Base-by-base conservation (phyloP, 805 yeast species). In the Zygotorulaspora florentina region DNA sequence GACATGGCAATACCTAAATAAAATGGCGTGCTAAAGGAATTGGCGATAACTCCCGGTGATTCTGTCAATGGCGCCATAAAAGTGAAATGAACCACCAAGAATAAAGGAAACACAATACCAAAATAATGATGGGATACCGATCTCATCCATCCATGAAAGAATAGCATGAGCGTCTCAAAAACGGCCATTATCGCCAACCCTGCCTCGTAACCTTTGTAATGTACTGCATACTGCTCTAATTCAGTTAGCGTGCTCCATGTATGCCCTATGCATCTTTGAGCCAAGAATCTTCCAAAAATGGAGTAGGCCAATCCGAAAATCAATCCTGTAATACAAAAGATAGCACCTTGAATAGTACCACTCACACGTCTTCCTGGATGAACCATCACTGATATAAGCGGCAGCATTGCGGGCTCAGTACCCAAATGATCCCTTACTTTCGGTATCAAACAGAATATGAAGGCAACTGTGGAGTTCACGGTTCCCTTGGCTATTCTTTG, bases 321-420 rank as follows among this genome's bases (percentile, higher is more conserved):
- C 25, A 72, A 44, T 0, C 79, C 80, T 2, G 71, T 60, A 2
- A 64, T 48, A 53, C 75, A 71, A 38, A 71, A 62, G 3, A 71
- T 54, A 7, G 65, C 64, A 17, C 70, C 69, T 49, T 75, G 76
- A 20, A 75, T 62, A 55, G 75, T 73, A 5, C 74, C 69, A 17
- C 79, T 75, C 2, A 73, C 62, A 41, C 80, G 64, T 50, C 77
- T 66, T 0, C 79, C 79, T 2, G 79, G 78, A 51, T 74, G 77
- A 4, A 72, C 71, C 55, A 71, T 72, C 12, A 74, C 77, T 1
- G 77, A 68, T 4, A 72, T 66, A 34, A 75, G 51, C 0, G 76
- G 74, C 9, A 74, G 55, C 69, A 75, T 68, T 9, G 73, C 72
- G 1, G 75, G 71, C 30, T 72, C 69, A 4, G 54, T 54, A 3